phyloP scores from a whole-genome alignment of 2,329 filamentous ascomycete genomes.

The Sphaerulina vaccinii region DNA sequence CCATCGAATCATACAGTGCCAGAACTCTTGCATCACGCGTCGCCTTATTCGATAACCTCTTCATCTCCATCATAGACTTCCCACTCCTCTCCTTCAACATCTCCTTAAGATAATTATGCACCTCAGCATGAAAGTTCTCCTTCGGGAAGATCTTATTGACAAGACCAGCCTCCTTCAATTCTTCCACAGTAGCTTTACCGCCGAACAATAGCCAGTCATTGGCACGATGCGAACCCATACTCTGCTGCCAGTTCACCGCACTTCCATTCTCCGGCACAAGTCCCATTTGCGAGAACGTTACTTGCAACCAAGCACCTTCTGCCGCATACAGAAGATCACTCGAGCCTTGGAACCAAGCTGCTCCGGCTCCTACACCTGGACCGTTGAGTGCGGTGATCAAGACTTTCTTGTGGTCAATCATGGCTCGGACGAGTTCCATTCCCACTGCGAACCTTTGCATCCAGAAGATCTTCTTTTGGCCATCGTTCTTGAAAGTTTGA shows the following conservation, averaged over 20 bases:
- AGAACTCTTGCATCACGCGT: constrained; percentile 27
- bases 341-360: constrained; percentile 32
- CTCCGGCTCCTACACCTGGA: constrained; percentile 31
- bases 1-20: constrained; percentile 27
- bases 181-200: constrained; percentile 28
- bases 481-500: constrained; percentile 28
- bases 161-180: constrained; percentile 30
- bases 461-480: constrained; percentile 32
- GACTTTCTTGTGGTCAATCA: constrained; percentile 34
- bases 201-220: constrained; percentile 33
- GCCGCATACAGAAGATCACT: constrained; percentile 32
- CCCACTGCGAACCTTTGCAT: constrained; percentile 25
- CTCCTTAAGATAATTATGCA: constrained; percentile 27
- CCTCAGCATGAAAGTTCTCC: constrained; percentile 28
- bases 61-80: constrained; percentile 34
- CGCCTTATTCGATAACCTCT: constrained; percentile 28
- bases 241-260: constrained; percentile 29
- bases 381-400: constrained; percentile 32
- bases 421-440: constrained; percentile 29
- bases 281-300: constrained; percentile 31
- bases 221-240: constrained; percentile 29
- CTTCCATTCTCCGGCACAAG: constrained; percentile 30
- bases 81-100: constrained; percentile 30
- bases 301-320: constrained; percentile 31
- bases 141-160: constrained; percentile 32